Conservation (phyloP, 2,329 filamentous ascomycete genomes). For the Colletotrichum lindemuthianum region DNA sequence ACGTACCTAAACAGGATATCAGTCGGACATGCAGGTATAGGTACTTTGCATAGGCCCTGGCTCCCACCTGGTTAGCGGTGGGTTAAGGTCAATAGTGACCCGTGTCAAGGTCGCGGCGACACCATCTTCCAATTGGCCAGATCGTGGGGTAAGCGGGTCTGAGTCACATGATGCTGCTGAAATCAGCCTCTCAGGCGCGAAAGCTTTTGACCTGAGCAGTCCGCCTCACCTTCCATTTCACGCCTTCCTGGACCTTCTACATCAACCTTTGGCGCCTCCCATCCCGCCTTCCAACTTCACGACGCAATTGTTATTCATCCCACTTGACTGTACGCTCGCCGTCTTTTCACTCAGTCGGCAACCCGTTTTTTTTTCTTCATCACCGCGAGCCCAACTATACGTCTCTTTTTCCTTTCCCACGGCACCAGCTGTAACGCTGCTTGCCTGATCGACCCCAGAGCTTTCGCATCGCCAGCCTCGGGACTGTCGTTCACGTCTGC, state of each 20-base stretch:
- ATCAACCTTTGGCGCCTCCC: slow-evolving; percentile 37
- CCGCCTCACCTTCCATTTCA: slow-evolving; percentile 33
- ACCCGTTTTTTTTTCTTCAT: slow-evolving; percentile 10
- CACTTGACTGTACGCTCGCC: slow-evolving; percentile 13
- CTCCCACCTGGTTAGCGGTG: slow-evolving; percentile 8
- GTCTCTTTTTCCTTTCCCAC: slow-evolving; percentile 7
- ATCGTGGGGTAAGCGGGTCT: slow-evolving; percentile 2
- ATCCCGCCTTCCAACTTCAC: slow-evolving; percentile 23
- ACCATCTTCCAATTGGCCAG: slow-evolving; percentile 1
- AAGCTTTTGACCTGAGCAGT: slow-evolving; percentile 37
- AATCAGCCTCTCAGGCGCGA: slow-evolving; percentile 31
- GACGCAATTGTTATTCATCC: slow-evolving; percentile 6
- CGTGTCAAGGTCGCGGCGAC: neutral
- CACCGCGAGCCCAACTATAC: slow-evolving; percentile 7
- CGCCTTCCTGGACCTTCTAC: slow-evolving; percentile 37
- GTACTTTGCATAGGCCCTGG: neutral
- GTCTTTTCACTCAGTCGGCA: slow-evolving; percentile 7
- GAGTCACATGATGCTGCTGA: slow-evolving; percentile 33
- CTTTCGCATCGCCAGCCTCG: slow-evolving; percentile 24
- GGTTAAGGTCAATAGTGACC: neutral
- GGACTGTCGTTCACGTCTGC: slow-evolving; percentile 20
- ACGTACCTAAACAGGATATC: no score
- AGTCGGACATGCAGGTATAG: neutral
- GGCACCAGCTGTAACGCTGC: slow-evolving; percentile 19
- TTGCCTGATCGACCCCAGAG: slow-evolving; percentile 17